Base-by-base conservation (phyloP, 176 grass and related monocot species). In the Guadua angustifolia region DNA sequence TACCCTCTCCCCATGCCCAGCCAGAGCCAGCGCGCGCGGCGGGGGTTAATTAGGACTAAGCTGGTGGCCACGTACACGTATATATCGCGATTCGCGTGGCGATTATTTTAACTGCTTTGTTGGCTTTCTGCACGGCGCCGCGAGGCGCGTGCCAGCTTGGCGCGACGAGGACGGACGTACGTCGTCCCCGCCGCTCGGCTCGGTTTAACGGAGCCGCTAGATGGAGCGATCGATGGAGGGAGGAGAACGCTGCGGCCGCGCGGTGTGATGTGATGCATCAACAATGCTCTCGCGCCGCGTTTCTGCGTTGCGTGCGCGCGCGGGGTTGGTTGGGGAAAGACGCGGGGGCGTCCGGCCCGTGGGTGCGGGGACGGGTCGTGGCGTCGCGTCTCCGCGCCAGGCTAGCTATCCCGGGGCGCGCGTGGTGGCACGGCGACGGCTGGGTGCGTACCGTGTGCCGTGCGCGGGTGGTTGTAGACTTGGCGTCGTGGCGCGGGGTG, bases 221-320 rank as follows among this genome's bases (percentile, higher is more conserved):
- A n/a, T n/a, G n/a, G n/a, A n/a, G n/a, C n/a, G n/a, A n/a, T n/a
- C n/a, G n/a, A 29, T 29, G 29, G 29, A 29, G 29, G 29, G 29
- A 29, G 29, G 29, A 29, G 29, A 29, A 29, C 29, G 29, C 29
- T 29, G 1, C 46, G 45, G 15, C 9, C 3, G 38, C 9, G 18
- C 3, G 42, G 68, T n/a, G n/a, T n/a, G 82, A 51, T 66, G 42
- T 66, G 42, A 75, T 15, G 46, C 75, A 42, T 8, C 12, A 26
- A 44, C 16, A 72, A 15, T 13, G 18, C 15, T 45, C 18, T 29
- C 29, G 85, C 84, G 26, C 29, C 49, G 77, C 24, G 77, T 72
- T 42, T 24, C 50, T 46, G 38, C 49, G 79, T 66, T 47, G 87
- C 76, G 87, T 58, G 81, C 76, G 87, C 49, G 82, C 61, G 63